Base-by-base conservation (phyloP, 306 rosid genomes). In the Lathyrus sativus region DNA sequence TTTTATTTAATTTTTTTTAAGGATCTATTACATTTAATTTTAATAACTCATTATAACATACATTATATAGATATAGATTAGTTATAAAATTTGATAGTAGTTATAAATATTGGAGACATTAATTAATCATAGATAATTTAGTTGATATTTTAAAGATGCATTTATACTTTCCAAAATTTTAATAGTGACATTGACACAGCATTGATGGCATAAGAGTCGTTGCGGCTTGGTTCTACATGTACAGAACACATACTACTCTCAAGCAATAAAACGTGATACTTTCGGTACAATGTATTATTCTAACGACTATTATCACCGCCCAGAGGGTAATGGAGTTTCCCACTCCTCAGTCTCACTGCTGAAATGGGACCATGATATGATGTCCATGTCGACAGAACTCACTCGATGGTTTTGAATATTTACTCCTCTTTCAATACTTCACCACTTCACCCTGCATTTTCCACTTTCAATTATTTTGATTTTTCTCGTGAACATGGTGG, bases 401-500 rank as follows among this genome's bases (percentile, higher is more conserved):
- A 62, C 77, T 6, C 14, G 64, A 73, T 39, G 14, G 19, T 65
- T 39, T 6, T 63, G 31, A 46, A 65, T 42, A 33, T 43, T 65
- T 24, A 31, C 64, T 39, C 56, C 64, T 39, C 56, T 38, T 39
- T 9, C 10, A 33, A 15, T 10, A 33, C 26, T 35, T 9, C 48
- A 15, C 65, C 29, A 24, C 26, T 56, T 22, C 17, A 26, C 3
- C n/a, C 13, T 13, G 3, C 6, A 44, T n/a, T 12, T 53, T 53
- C 24, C 63, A 19, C 3, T 10, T 45, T 28, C 57, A 18, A 65
- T 28, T 26, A 17, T 41, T 10, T 26, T 17, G 9, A 9, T 56
- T 14, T 13, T 44, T 56, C 26, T 24, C 35, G 45, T 48, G 62
- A 72, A 72, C 59, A 72, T 66, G 81, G 72, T 51, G 42, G 74